Evolutionary conservation across 495 filamentous ascomycete genomes (phyloP), one percentile per base, ranked within the genome.

Genomic region (Trichoderma gamsii): DNA sequence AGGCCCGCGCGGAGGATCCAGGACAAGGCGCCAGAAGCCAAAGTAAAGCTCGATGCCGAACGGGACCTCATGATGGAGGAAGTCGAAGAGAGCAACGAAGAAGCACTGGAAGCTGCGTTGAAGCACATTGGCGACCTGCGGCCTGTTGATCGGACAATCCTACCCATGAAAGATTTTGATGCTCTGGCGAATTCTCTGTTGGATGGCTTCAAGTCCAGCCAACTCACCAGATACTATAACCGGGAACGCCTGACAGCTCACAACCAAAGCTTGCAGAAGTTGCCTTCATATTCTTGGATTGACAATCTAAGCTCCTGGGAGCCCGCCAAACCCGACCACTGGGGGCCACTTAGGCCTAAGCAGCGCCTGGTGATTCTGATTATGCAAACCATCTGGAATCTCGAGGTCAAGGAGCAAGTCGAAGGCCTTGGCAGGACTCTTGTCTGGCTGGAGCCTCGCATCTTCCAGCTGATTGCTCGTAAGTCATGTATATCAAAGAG

Each of bases 71-170:
- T 67, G 27, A 25, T 67, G 2, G 15, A 56, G 5, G 27, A 43
- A 2, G 43, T 25, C 7, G 51, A 38, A 12, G 46, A 41, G 51
- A 52, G 6, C n/a, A 27, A 13, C 15, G 46, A 56, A 18, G 66
- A 32, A 15, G 21, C 66, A 6, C 21, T 46, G 29, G 61, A 79
- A 8, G 79, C 82, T 21, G 70, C 79, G 8, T 52, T 76, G 5
- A 69, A 75, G 46, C 79, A 81, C 70, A 81, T 86, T 67, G 71
- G 82, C 49, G 71, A 73, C 38, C 73, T 85, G 16, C 74, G 71
- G 67, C 84, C 82, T 0, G 63, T 68, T 8, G 71, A 69, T 2
- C 71, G 73, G 13, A 72, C 56, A 21, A 49, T 72, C 27, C 52
- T 82, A n/a, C 70, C 65, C 0, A 71, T 76, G 35, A 73, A 70